Evolutionary conservation across 495 filamentous ascomycete genomes (phyloP).

Genomic region (Annulohypoxylon stygium): DNA sequence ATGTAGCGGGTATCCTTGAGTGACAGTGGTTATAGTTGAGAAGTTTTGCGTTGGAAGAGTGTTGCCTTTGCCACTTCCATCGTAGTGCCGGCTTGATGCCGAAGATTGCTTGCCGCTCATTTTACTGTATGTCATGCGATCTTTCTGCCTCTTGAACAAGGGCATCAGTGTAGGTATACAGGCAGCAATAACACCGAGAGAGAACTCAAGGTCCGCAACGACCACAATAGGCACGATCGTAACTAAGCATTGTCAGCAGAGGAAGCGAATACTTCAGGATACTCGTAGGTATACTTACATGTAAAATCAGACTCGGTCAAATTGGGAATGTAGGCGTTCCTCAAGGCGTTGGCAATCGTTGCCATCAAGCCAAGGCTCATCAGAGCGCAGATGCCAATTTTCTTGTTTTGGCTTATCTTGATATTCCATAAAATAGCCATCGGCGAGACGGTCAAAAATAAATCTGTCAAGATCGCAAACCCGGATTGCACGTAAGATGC

Average conservation of each 20-base stretch:
- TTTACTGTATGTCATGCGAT: background rate
- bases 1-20: background rate
- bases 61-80: background rate
- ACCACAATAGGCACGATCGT: background rate
- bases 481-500: background rate
- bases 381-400: background rate
- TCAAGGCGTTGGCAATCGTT: background rate
- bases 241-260: background rate
- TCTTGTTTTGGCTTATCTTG: background rate
- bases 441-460: background rate
- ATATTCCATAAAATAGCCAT: background rate
- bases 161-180: background rate
- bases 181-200: background rate
- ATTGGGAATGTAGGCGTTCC: background rate
- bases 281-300: background rate
- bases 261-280: background rate
- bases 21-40: background rate
- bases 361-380: background rate
- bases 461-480: background rate
- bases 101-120: background rate
- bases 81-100: background rate
- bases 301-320: background rate
- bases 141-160: background rate
- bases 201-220: background rate
- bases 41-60: background rate